Percentiles rank a stretch among this genome's conserved stretches.
These are phyloP conservation scores for Claviceps sp. DNA, from an alignment of 2,329 filamentous ascomycete genomes.

Conservation along the genomic window DNA sequence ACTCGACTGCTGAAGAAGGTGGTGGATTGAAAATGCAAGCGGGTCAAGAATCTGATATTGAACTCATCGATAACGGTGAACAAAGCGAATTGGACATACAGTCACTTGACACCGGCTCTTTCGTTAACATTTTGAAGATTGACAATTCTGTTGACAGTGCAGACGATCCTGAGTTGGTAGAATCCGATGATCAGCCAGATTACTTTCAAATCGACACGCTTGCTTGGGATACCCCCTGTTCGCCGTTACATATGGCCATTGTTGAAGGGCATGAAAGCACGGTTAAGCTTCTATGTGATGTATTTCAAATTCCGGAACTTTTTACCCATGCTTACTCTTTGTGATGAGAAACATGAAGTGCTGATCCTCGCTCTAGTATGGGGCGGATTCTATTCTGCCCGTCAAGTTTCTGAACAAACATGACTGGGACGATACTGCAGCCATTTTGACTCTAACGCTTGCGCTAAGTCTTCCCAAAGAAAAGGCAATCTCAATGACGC, in stretches of 20 bases:
- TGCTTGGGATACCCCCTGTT: conserved; percentile 67
- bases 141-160: conserved; percentile 16
- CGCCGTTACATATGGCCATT: conserved; percentile 69
- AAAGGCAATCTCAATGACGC: conserved; percentile 51
- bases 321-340: neutral
- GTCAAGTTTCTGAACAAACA: conserved; percentile 46
- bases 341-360: neutral
- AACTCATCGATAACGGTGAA: conserved; percentile 31
- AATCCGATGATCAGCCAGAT: conserved; percentile 54
- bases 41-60: conserved; percentile 25
- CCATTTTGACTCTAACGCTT: conserved; percentile 58
- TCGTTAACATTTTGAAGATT: conserved; percentile 49
- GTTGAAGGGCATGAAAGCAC: conserved; percentile 55
- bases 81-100: conserved; percentile 37
- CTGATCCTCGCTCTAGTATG: conserved; percentile 38
- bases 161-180: conserved; percentile 35
- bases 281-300: conserved; percentile 54
- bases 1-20: neutral
- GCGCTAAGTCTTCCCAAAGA: conserved; percentile 49
- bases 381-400: conserved; percentile 62
- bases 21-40: conserved; percentile 7
- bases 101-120: conserved; percentile 55
- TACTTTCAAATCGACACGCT: conserved; percentile 65
- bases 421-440: conserved; percentile 36
- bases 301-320: conserved; percentile 14